Evolutionary conservation across 306 rosid species (phyloP).

Genomic region (Prosopis cineraria): DNA sequence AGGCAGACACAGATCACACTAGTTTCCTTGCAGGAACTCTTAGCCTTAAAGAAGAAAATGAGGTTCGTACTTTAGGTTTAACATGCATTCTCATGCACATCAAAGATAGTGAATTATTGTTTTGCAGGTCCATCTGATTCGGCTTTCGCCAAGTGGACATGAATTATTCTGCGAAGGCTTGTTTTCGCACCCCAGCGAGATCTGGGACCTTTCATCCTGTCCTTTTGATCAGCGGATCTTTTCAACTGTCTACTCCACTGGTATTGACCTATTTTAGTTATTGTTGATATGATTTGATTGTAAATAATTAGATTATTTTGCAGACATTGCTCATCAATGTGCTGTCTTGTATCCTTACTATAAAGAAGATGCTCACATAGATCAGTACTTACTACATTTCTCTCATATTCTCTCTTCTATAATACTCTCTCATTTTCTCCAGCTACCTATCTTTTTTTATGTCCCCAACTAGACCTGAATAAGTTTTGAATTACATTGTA

Average conservation of each 20-base stretch:
- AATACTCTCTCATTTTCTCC: background rate
- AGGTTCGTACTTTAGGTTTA: constrained; percentile 50
- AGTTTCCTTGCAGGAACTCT: constrained; percentile 92
- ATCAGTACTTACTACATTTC: background rate
- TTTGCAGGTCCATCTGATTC: constrained; percentile 83
- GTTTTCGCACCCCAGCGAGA: constrained; percentile 97
- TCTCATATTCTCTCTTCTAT: background rate
- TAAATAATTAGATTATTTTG: background rate
- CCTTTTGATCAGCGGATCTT: constrained; percentile 96
- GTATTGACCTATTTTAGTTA: constrained; percentile 38
- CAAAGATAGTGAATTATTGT: constrained; percentile 32
- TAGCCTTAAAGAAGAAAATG: constrained; percentile 96
- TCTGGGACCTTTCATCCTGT: constrained; percentile 96
- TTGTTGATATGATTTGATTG: background rate
- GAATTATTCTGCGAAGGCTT: constrained; percentile 94
- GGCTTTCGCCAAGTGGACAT: constrained; percentile 87
- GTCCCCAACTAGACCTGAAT: background rate
- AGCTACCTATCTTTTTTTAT: background rate
- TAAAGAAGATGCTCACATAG: background rate
- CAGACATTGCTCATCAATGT: background rate
- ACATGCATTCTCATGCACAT: background rate
- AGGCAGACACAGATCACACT: constrained; percentile 94
- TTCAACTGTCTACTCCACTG: constrained; percentile 90
- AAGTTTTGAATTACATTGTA: constrained; percentile 5
- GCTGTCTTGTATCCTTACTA: background rate